Conservation (phyloP, 192 early-diverging fungal genomes). For the Gigaspora rosea region DNA sequence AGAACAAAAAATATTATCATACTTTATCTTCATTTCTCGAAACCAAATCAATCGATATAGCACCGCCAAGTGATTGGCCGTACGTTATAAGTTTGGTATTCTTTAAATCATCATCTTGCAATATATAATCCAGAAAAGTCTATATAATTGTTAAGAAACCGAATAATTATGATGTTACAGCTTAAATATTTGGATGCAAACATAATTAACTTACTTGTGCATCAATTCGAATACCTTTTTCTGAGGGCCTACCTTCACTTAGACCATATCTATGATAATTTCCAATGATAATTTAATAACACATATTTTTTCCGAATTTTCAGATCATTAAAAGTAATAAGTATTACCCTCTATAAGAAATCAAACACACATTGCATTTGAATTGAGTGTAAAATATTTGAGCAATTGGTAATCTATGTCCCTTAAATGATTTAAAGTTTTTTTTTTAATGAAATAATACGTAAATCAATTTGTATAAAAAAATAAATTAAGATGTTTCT, state of each 20-base stretch:
- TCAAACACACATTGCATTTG: conserved; percentile 89
- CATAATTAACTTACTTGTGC: conserved; percentile 59
- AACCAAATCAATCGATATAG: conserved; percentile 88
- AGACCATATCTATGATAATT: conserved; percentile 68
- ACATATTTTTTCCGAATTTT: background rate
- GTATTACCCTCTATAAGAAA: conserved; percentile 92
- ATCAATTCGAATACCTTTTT: conserved; percentile 88
- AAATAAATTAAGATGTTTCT: background rate
- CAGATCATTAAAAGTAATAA: background rate
- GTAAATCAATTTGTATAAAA: background rate
- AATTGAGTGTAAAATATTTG: conserved; percentile 64
- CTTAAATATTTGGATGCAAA: background rate
- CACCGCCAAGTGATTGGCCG: conserved; percentile 97
- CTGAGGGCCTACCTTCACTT: conserved; percentile 83
- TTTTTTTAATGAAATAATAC: conserved; percentile 11
- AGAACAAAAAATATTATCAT: background rate
- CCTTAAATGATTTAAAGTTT: conserved; percentile 45
- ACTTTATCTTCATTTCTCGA: conserved; percentile 67
- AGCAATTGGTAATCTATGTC: conserved; percentile 93
- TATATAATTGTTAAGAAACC: conserved; percentile 34
- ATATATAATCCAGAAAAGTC: conserved; percentile 84
- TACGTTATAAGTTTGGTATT: conserved; percentile 84
- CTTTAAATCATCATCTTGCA: conserved; percentile 67
- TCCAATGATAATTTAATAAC: background rate
- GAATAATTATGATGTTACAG: background rate